Base-by-base conservation (phyloP, 176 grass and related monocot genomes). In the Avena eriantha region DNA sequence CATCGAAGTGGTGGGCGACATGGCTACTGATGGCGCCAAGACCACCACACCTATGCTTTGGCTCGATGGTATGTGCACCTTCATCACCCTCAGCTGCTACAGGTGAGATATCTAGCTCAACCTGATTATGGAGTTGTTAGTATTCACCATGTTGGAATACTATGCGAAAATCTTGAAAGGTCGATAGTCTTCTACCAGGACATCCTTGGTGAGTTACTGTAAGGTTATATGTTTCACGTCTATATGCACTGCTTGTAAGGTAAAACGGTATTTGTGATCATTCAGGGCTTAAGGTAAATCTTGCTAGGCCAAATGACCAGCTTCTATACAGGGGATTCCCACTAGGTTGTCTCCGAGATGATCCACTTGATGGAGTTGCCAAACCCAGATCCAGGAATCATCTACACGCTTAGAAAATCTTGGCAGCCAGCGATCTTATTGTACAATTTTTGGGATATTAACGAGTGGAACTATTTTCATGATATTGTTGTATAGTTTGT, bases 61-160 rank as follows among this genome's bases (percentile, higher is more conserved):
- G 29, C 29, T 29, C 29, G 29, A 29, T 29, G 29, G 29, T 29
- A 29, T 29, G 29, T 29, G 29, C 29, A 29, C 29, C 29, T 29
- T 29, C 29, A 29, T 29, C 29, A 29, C 2, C 29, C 29, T 29
- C 29, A 29, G 29, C 29, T 29, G 29, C 29, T 29, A 29, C 29
- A 29, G 1, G 29, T 29, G 29, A 29, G 29, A 29, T 29, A 29
- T 29, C 29, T 29, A 29, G 29, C 29, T 29, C 29, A 29, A 83
- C 86, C 89, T 51, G 94, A 90, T 77, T 99, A 92, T 93, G 97
- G 94, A 78, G 85, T 99, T 66, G 89, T 99, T 60, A 96, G 97
- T 74, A 88, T 99, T 64, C 94, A 99, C 78, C 94, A 99, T 93
- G 97, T 99, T 75, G 97, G 97, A 41, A 78, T 99, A 64, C 89